These are phyloP conservation scores for Phellinidium pouzarii DNA, from an alignment of 1,284 basidiomycete species.

Conservation along the genomic window DNA sequence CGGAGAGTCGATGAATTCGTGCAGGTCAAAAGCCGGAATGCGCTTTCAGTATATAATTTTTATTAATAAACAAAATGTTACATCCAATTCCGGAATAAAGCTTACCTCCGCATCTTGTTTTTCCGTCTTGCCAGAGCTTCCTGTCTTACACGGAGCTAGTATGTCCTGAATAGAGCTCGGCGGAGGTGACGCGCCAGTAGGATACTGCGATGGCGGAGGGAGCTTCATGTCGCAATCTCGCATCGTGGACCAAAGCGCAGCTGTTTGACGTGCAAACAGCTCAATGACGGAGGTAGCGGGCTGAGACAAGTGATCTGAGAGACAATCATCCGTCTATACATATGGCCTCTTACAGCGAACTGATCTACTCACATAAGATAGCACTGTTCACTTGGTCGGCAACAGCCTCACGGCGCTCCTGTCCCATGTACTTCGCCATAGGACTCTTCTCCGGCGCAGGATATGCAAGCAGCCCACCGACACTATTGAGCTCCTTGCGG, in stretches of 20 bases:
- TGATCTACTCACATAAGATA: constrained; percentile 56
- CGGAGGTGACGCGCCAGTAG: constrained; percentile 31
- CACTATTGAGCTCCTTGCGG: constrained; percentile 60
- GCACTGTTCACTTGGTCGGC: constrained; percentile 85
- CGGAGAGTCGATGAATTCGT: constrained; percentile 37
- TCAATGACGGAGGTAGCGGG: constrained; percentile 56
- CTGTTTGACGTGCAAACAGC: constrained; percentile 52
- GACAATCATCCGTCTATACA: constrained; percentile 12
- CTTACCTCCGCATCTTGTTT: constrained; percentile 23
- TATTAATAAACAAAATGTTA: background rate
- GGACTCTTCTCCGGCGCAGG: constrained; percentile 63
- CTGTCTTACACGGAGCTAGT: background rate
- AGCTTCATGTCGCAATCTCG: constrained; percentile 42
- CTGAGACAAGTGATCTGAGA: constrained; percentile 42
- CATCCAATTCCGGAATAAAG: background rate
- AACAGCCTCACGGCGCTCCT: constrained; percentile 66
- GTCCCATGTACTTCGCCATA: constrained; percentile 62
- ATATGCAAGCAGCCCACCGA: constrained; percentile 74
- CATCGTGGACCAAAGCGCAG: constrained; percentile 48
- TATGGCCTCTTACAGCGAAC: background rate
- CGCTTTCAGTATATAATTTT: constrained; percentile 21
- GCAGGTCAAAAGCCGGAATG: constrained; percentile 44
- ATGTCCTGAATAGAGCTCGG: constrained; percentile 7
- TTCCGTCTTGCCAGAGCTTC: constrained; percentile 11
- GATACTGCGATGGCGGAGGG: constrained; percentile 37